phyloP scores from a whole-genome alignment of 1,284 basidiomycete species.

The Sporisorium iseilematis-ciliati region DNA sequence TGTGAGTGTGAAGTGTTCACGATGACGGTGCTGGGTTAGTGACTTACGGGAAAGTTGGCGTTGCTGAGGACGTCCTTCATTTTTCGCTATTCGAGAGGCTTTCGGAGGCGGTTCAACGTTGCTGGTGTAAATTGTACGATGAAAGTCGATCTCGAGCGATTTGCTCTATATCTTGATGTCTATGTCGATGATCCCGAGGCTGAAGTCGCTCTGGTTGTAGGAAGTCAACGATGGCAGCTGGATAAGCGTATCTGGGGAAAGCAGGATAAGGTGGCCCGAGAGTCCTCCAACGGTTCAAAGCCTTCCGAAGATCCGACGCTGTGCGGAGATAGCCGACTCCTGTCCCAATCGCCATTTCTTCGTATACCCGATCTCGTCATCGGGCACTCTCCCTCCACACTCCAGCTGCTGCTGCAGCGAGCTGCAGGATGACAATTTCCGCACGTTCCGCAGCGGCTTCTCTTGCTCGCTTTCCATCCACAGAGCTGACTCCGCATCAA shows the following conservation, averaged over 20 bases:
- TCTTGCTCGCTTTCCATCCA: conserved; percentile 3
- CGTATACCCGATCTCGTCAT: not conserved
- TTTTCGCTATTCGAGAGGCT: conserved; percentile 18
- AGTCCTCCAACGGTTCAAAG: not conserved
- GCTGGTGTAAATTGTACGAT: too few relatives aligned
- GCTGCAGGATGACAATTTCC: conserved; percentile 7
- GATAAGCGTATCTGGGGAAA: too few relatives aligned
- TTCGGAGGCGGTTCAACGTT: not conserved
- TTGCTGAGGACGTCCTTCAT: conserved; percentile 59
- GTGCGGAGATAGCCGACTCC: conserved; percentile 35
- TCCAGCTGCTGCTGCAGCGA: not conserved
- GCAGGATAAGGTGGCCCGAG: conserved; percentile 7
- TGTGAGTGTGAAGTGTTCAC: too few relatives aligned
- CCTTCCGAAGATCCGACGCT: conserved; percentile 38
- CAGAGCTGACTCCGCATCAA: not conserved
- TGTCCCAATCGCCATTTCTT: not conserved
- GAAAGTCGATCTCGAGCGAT: not conserved
- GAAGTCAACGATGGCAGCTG: not conserved
- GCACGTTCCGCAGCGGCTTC: not conserved
- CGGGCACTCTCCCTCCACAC: conserved; percentile 19
- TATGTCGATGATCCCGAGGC: not conserved
- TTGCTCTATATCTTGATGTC: not conserved
- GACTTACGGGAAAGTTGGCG: conserved; percentile 61
- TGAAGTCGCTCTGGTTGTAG: not conserved
- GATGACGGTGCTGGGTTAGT: too few relatives aligned